These are phyloP conservation scores for Geotrichum australiense DNA, from an alignment of 1,139 yeast genomes.

Conservation along the genomic window DNA sequence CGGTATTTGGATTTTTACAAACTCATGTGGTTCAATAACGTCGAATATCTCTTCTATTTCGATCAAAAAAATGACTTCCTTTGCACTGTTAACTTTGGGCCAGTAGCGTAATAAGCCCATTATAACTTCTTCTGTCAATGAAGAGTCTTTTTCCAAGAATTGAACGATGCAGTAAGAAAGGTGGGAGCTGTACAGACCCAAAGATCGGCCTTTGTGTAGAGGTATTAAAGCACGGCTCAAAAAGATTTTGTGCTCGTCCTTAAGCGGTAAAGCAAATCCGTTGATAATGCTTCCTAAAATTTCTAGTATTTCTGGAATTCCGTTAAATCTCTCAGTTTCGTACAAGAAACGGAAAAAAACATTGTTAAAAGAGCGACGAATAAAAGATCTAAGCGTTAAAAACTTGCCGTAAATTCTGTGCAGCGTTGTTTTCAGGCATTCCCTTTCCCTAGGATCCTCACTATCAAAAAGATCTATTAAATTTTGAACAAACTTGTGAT, in stretches of 20 bases:
- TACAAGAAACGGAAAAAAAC: slow-evolving; percentile 89
- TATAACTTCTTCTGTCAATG: slow-evolving; percentile 87
- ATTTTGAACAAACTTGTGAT: slow-evolving; percentile 77
- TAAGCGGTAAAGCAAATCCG: slow-evolving; percentile 95
- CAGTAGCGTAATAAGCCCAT: slow-evolving; percentile 90
- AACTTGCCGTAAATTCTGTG: slow-evolving; percentile 96
- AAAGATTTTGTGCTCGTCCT: slow-evolving; percentile 93
- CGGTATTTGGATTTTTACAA: slow-evolving; percentile 87
- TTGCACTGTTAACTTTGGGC: slow-evolving; percentile 95
- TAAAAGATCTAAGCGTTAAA: slow-evolving; percentile 80
- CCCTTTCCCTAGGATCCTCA: slow-evolving; percentile 96
- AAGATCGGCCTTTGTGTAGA: slow-evolving; percentile 81
- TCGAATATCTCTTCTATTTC: slow-evolving; percentile 97
- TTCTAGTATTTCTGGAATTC: slow-evolving; percentile 90
- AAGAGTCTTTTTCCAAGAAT: slow-evolving; percentile 88
- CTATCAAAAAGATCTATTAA: slow-evolving; percentile 86
- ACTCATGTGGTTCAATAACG: slow-evolving; percentile 94
- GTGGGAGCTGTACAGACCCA: slow-evolving; percentile 91
- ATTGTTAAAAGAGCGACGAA: slow-evolving; percentile 84
- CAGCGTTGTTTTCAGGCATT: slow-evolving; percentile 86
- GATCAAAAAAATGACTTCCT: slow-evolving; percentile 91
- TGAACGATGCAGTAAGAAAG: slow-evolving; percentile 97
- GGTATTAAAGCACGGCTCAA: slow-evolving; percentile 85
- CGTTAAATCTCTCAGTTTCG: slow-evolving; percentile 94
- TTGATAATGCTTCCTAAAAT: slow-evolving; percentile 93